These are phyloP conservation scores for Rhodotorula sphaerocarpa DNA, from an alignment of 768 basidiomycete genomes.

Conservation along the genomic window DNA sequence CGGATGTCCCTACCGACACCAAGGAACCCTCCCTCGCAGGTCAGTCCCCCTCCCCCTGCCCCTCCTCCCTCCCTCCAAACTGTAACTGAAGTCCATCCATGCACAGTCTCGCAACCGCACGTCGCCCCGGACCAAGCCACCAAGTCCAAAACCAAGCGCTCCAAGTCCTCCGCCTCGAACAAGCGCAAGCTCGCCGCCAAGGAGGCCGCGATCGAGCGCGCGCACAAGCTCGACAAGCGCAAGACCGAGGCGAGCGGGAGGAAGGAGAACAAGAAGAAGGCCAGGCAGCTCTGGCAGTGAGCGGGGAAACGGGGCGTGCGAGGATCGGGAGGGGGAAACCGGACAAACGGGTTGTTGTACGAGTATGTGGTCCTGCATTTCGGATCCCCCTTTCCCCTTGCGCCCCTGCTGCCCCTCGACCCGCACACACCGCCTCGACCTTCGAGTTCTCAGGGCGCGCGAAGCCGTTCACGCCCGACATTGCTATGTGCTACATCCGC, in stretches of 20 bases:
- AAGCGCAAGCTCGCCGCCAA: slow-evolving; percentile 7
- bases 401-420: too few species aligned
- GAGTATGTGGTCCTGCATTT: too few species aligned
- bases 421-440: too few species aligned
- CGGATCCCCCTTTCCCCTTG: too few species aligned
- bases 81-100: background rate
- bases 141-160: slow-evolving; percentile 16
- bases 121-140: slow-evolving; percentile 18
- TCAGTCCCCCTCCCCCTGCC: background rate
- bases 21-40: slow-evolving; percentile 14
- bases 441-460: too few species aligned
- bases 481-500: too few species aligned
- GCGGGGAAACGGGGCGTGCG: too few species aligned
- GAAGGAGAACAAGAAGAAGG: slow-evolving; percentile 24
- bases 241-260: slow-evolving; percentile 6
- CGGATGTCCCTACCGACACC: background rate
- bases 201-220: slow-evolving; percentile 16
- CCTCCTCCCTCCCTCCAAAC: too few species aligned
- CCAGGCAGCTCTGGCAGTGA: slow-evolving; percentile 16
- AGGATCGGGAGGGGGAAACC: too few species aligned
- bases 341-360: too few species aligned
- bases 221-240: slow-evolving; percentile 24
- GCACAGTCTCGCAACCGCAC: slow-evolving; percentile 15
- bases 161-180: slow-evolving; percentile 5
- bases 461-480: too few species aligned